A percentile compares a stretch with the other conserved stretches of the same genome.
Evolutionary conservation across 176 grass and related monocot species (phyloP).

Genomic region (Aegilops longissima): DNA sequence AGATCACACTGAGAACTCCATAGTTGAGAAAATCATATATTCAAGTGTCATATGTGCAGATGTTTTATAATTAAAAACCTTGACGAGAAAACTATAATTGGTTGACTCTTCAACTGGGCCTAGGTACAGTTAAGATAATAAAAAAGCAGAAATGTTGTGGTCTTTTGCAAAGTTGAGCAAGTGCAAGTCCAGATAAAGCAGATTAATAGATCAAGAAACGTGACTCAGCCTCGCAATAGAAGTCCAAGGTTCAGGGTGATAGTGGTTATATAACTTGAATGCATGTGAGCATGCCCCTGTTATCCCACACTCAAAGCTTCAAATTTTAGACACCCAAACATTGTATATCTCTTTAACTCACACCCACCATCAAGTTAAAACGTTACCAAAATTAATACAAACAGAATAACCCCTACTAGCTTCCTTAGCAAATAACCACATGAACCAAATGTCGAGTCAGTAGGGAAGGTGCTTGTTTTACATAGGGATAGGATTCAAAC

Average conservation of each 20-base stretch:
- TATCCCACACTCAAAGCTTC: not conserved
- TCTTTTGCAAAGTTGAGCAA: not conserved
- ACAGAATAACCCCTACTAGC: not conserved
- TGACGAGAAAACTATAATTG: not conserved
- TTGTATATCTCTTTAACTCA: not conserved
- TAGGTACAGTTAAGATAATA: not conserved
- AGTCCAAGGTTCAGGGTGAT: not conserved
- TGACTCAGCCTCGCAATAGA: not conserved
- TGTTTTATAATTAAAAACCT: not conserved
- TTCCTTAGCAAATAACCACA: not conserved
- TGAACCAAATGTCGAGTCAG: not conserved
- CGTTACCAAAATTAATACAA: not conserved
- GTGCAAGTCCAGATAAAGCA: not conserved
- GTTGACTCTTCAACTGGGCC: not conserved
- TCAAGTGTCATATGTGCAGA: not conserved
- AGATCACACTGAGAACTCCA: not conserved
- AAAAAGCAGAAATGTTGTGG: not conserved
- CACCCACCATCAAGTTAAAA: not conserved
- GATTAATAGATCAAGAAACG: slow-evolving; percentile 8
- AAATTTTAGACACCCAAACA: not conserved
- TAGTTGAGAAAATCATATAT: not conserved
- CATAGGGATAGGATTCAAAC: not conserved
- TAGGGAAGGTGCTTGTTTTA: not conserved
- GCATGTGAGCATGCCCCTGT: not conserved
- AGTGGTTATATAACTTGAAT: slow-evolving; percentile 6